These are phyloP conservation scores for Pichia sp. DNA, from an alignment of 1,139 yeast species.

Conservation along the genomic window DNA sequence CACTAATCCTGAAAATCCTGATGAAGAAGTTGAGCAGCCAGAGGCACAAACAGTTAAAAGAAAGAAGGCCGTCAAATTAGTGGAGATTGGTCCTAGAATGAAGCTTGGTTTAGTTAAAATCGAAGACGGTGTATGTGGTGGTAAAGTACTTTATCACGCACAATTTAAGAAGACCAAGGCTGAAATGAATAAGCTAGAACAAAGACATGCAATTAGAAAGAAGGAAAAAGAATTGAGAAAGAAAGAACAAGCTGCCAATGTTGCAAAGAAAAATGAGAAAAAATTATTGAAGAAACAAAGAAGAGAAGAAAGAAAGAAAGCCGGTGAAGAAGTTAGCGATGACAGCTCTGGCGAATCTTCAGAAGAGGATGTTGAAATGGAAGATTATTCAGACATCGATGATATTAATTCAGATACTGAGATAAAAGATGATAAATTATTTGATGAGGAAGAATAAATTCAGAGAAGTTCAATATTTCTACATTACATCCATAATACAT, in stretches of 20 bases:
- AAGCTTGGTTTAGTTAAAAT: slow-evolving; percentile 72
- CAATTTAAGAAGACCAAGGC: slow-evolving; percentile 52
- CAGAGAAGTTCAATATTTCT: not conserved
- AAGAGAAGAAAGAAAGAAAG: slow-evolving; percentile 53
- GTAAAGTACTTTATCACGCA: slow-evolving; percentile 83
- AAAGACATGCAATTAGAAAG: slow-evolving; percentile 56
- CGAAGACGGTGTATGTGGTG: slow-evolving; percentile 84
- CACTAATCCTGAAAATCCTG: not conserved
- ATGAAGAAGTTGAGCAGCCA: slow-evolving; percentile 21
- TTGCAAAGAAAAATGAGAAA: slow-evolving; percentile 66
- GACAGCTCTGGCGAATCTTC: slow-evolving; percentile 24
- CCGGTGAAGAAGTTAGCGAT: slow-evolving; percentile 27
- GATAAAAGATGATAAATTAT: slow-evolving; percentile 19
- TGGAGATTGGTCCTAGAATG: slow-evolving; percentile 91
- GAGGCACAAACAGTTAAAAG: slow-evolving; percentile 33
- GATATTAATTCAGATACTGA: slow-evolving; percentile 11
- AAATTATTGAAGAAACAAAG: slow-evolving; percentile 70
- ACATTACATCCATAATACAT: not conserved
- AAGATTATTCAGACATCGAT: slow-evolving; percentile 12
- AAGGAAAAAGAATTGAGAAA: slow-evolving; percentile 66
- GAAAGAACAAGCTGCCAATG: slow-evolving; percentile 72
- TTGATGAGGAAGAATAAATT: slow-evolving; percentile 12
- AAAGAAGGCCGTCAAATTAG: slow-evolving; percentile 84
- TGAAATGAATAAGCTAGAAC: slow-evolving; percentile 59
- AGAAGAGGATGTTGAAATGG: slow-evolving; percentile 21